Evolutionary conservation across 208 protist species (phyloP).

Genomic region (Novymonas esmeraldas): DNA sequence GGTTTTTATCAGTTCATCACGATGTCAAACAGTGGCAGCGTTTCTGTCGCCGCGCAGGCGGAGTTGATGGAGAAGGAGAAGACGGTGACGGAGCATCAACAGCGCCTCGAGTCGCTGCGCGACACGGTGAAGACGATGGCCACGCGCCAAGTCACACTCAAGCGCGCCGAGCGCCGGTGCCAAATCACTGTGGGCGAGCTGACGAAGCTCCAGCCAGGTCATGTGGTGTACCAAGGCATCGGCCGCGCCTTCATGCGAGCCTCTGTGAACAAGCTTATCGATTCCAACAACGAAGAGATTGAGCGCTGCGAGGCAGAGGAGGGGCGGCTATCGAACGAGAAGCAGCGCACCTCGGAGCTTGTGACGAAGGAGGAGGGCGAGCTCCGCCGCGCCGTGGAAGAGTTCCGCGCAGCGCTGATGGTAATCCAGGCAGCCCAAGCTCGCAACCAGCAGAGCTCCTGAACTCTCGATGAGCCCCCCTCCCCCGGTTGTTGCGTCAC

Average conservation of each 20-base stretch:
- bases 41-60: constrained; percentile 68
- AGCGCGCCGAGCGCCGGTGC: constrained; percentile 68
- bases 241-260: constrained; percentile 82
- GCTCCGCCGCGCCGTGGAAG: constrained; percentile 65
- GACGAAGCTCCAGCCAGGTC: constrained; percentile 58
- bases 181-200: constrained; percentile 84
- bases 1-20: no score
- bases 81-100: constrained; percentile 80
- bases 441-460: constrained; percentile 23
- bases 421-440: constrained; percentile 49
- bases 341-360: constrained; percentile 78
- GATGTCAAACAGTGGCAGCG: constrained; percentile 52
- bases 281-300: constrained; percentile 60
- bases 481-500: no score
- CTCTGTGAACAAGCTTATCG: constrained; percentile 70
- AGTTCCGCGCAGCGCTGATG: constrained; percentile 60
- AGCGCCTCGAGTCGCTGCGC: constrained; percentile 73
- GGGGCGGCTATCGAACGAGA: constrained; percentile 71
- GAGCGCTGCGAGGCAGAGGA: constrained; percentile 85
- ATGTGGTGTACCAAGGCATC: constrained; percentile 80
- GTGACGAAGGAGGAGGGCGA: constrained; percentile 76
- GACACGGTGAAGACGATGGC: constrained; percentile 85
- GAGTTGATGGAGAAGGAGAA: constrained; percentile 93
- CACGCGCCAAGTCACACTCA: constrained; percentile 71
- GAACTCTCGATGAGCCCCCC: not conserved